Conservation (phyloP, 2,329 filamentous ascomycete species). For the Didymosphaeria variabile region DNA sequence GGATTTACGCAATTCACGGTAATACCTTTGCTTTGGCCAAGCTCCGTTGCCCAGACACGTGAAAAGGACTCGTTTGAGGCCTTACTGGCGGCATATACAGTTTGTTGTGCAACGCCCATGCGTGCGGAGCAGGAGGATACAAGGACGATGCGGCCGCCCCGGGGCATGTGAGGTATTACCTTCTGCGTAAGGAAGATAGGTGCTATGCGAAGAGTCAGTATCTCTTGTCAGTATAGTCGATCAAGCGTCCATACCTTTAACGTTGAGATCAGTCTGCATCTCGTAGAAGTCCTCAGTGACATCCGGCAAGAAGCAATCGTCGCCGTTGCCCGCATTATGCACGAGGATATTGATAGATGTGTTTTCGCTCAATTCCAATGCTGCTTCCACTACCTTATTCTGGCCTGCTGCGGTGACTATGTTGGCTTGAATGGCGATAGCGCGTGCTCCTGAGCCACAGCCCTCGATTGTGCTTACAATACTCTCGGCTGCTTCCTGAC, state of each 20-base stretch:
- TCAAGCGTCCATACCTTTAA: slow-evolving; percentile 50
- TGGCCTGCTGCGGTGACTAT: slow-evolving; percentile 35
- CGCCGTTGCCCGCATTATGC: slow-evolving; percentile 40
- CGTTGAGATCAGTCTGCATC: slow-evolving; percentile 61
- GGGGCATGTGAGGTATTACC: slow-evolving; percentile 57
- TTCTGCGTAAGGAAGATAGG: slow-evolving; percentile 61
- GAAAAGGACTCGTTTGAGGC: slow-evolving; percentile 54
- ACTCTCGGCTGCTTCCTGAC: slow-evolving; percentile 55
- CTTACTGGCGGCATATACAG: slow-evolving; percentile 27
- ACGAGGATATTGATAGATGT: slow-evolving; percentile 58
- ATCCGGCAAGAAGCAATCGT: slow-evolving; percentile 33
- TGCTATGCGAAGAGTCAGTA: background rate
- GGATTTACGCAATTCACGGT: slow-evolving; percentile 67
- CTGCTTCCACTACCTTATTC: slow-evolving; percentile 39
- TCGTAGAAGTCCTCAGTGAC: slow-evolving; percentile 59
- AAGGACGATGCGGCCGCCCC: slow-evolving; percentile 61
- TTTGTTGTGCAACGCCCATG: slow-evolving; percentile 52
- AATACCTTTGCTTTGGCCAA: slow-evolving; percentile 61
- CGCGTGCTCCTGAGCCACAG: slow-evolving; percentile 63
- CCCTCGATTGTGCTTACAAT: slow-evolving; percentile 62
- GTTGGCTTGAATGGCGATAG: slow-evolving; percentile 52
- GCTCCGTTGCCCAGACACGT: slow-evolving; percentile 63
- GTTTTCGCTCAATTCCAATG: slow-evolving; percentile 55
- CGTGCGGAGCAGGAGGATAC: slow-evolving; percentile 62
- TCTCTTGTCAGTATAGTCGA: background rate